phyloP scores from a whole-genome alignment of 2,329 filamentous ascomycete genomes.

The Claviceps spartinae region DNA sequence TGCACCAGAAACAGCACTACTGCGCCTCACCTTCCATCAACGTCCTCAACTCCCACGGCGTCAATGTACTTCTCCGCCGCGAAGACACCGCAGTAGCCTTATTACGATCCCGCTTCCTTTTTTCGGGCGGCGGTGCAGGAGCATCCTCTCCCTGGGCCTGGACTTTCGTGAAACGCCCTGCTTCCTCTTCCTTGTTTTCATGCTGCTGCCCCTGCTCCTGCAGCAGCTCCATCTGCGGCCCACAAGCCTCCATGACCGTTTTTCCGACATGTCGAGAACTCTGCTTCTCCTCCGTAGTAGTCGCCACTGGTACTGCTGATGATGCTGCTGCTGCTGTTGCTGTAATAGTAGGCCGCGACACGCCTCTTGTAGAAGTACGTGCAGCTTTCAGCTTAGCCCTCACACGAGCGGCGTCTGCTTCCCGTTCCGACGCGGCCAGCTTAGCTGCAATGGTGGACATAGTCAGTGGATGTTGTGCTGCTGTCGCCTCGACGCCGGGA shows the following conservation, averaged over 20 bases:
- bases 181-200: neutral
- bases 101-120: conserved; percentile 38
- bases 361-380: conserved; percentile 20
- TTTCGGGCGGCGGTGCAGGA: conserved; percentile 14
- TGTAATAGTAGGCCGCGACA: conserved; percentile 16
- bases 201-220: no score
- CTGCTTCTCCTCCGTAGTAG: neutral
- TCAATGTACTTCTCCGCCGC: conserved; percentile 60
- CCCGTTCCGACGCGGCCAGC: conserved; percentile 48
- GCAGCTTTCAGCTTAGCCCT: conserved; percentile 48
- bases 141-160: neutral
- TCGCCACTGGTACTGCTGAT: conserved; percentile 8
- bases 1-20: conserved; percentile 8
- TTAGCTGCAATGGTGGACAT: conserved; percentile 51
- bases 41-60: conserved; percentile 58
- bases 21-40: conserved; percentile 40
- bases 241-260: no score
- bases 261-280: no score
- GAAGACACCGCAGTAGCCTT: conserved; percentile 39
- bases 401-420: conserved; percentile 49
- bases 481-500: neutral
- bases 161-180: neutral
- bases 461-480: conserved; percentile 43
- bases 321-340: neutral
- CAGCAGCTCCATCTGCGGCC: neutral